phyloP scores from a whole-genome alignment of 208 protist species.

The Acanthamoeba royreba region DNA sequence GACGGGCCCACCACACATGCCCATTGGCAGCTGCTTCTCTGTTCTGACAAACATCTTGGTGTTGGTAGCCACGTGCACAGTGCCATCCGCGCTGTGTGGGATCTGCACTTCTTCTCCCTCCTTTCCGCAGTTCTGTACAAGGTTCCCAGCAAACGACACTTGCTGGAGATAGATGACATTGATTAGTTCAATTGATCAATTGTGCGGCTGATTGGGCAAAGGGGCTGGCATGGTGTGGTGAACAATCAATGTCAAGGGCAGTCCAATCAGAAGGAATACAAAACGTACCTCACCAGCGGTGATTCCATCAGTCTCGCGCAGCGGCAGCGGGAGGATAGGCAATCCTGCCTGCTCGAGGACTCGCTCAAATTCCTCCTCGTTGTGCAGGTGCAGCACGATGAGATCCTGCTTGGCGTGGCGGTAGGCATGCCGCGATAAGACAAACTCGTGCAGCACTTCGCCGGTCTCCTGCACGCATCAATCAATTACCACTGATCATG shows the following conservation, averaged over 20 bases:
- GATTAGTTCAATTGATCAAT: not conserved
- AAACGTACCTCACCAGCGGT: not conserved
- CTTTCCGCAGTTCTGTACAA: not conserved
- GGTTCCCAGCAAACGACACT: not conserved
- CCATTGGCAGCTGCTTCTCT: slow-evolving; percentile 39
- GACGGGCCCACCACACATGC: slow-evolving; percentile 45
- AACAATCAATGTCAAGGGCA: not conserved
- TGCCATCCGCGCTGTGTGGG: not conserved
- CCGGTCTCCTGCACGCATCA: not conserved
- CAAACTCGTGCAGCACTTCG: not conserved
- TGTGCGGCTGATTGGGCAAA: too few relatives aligned
- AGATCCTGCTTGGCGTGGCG: not conserved
- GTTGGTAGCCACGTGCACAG: not conserved
- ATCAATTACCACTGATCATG: too few relatives aligned
- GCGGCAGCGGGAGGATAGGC: not conserved
- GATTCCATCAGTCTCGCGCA: not conserved
- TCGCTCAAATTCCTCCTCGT: not conserved
- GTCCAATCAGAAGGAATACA: too few relatives aligned
- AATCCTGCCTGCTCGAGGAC: not conserved
- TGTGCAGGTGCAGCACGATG: slow-evolving; percentile 6
- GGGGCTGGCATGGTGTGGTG: too few relatives aligned
- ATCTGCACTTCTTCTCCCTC: slow-evolving; percentile 14
- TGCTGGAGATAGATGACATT: not conserved
- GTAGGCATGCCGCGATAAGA: not conserved
- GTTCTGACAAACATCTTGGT: slow-evolving; percentile 23